These are phyloP conservation scores for Camellia sinensis DNA, from an alignment of 148 eudicot species.

Conservation along the genomic window DNA sequence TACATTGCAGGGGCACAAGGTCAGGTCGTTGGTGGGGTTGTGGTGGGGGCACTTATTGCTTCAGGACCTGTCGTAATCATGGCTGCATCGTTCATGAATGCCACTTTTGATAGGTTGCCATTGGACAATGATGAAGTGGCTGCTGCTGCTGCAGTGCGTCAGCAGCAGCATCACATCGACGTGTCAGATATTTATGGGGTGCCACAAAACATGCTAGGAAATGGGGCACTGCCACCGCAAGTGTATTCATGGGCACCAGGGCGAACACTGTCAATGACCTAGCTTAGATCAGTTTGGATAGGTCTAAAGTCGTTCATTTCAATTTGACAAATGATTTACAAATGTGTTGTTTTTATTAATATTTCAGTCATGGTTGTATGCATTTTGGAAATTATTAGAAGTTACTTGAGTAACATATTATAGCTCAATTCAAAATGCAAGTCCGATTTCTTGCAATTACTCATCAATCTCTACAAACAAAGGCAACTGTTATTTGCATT, in stretches of 20 bases:
- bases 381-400: too few relatives aligned
- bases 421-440: neutral
- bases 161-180: conserved; percentile 38
- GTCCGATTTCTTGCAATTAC: neutral
- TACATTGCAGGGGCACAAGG: conserved; percentile 73
- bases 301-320: neutral
- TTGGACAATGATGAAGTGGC: conserved; percentile 41
- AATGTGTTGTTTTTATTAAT: neutral
- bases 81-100: conserved; percentile 72
- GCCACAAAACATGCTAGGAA: conserved; percentile 45
- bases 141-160: conserved; percentile 20
- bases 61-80: conserved; percentile 71
- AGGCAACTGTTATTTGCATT: neutral
- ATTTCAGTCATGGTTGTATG: too few relatives aligned
- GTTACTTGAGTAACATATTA: neutral
- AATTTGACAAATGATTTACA: neutral
- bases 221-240: conserved; percentile 39
- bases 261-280: conserved; percentile 8
- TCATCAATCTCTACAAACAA: neutral
- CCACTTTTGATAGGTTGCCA: conserved; percentile 66
- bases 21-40: conserved; percentile 72
- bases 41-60: conserved; percentile 67
- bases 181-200: conserved; percentile 38
- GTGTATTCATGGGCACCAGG: conserved; percentile 24
- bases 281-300: neutral